These are phyloP conservation scores for Bisporella sp. DNA, from an alignment of 2,329 filamentous ascomycete species.

Conservation along the genomic window DNA sequence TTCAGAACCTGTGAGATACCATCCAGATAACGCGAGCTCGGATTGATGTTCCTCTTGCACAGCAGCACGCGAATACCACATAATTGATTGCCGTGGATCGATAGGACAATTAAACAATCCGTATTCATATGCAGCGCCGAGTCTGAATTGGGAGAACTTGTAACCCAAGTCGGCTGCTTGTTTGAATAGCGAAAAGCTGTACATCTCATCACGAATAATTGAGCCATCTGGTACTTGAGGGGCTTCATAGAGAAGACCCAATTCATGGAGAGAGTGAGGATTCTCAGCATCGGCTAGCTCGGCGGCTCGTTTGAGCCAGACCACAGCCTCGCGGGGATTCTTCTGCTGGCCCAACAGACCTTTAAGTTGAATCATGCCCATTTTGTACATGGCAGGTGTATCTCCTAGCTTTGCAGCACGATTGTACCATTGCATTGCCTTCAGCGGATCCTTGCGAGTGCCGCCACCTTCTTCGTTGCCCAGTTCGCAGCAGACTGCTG, in stretches of 20 bases:
- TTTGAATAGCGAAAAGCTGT: slow-evolving; percentile 74
- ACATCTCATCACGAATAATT: slow-evolving; percentile 73
- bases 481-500: slow-evolving; percentile 95
- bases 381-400: slow-evolving; percentile 93
- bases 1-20: slow-evolving; percentile 89
- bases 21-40: slow-evolving; percentile 78
- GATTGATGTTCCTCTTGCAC: slow-evolving; percentile 91
- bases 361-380: slow-evolving; percentile 93
- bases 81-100: slow-evolving; percentile 78
- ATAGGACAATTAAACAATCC: slow-evolving; percentile 76
- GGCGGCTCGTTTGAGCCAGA: slow-evolving; percentile 89
- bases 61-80: slow-evolving; percentile 89
- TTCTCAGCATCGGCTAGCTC: slow-evolving; percentile 85
- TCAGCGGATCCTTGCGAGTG: slow-evolving; percentile 81
- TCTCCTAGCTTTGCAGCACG: slow-evolving; percentile 86
- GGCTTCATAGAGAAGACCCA: slow-evolving; percentile 59
- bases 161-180: slow-evolving; percentile 85
- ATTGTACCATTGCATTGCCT: slow-evolving; percentile 98
- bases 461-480: slow-evolving; percentile 91
- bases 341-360: slow-evolving; percentile 81
- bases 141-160: slow-evolving; percentile 87
- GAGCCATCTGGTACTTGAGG: slow-evolving; percentile 49
- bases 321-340: slow-evolving; percentile 79
- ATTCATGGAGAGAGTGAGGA: slow-evolving; percentile 89
- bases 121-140: slow-evolving; percentile 87